Evolutionary conservation across 2,329 filamentous ascomycete species (phyloP).

Genomic region (Phialophora expanda): DNA sequence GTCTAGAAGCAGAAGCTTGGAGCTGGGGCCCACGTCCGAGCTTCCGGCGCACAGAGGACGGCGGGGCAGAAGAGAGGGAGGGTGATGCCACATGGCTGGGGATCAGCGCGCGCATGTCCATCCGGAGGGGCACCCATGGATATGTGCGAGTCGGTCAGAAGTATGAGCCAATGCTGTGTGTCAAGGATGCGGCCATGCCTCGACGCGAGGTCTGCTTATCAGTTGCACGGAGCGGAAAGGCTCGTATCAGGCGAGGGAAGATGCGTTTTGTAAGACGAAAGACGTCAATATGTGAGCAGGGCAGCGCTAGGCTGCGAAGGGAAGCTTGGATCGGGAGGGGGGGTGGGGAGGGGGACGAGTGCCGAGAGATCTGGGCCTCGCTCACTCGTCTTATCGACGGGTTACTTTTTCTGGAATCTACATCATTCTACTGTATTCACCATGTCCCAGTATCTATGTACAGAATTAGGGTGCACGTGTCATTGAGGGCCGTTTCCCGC

Average conservation of each 20-base stretch:
- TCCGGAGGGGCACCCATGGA: conserved; percentile 11
- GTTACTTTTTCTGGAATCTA: neutral
- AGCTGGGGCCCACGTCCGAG: neutral
- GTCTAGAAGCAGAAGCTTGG: neutral
- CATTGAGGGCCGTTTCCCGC: conserved; percentile 34
- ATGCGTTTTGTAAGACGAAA: conserved; percentile 11
- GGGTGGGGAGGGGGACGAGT: too few species aligned
- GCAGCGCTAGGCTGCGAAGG: conserved; percentile 7
- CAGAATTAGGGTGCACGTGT: neutral
- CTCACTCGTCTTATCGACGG: neutral
- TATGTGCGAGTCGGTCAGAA: conserved; percentile 2
- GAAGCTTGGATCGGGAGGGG: conserved; percentile 15
- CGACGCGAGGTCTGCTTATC: conserved; percentile 25
- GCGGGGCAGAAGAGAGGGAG: neutral
- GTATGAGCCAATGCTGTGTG: conserved; percentile 29
- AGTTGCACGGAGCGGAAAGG: conserved; percentile 12
- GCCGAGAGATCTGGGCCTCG: neutral
- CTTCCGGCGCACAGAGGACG: neutral
- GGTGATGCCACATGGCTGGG: conserved; percentile 17
- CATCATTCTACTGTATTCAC: neutral
- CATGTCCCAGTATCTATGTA: too few species aligned
- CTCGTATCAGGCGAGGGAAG: conserved; percentile 3
- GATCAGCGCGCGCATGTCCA: conserved; percentile 28
- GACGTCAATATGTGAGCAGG: neutral
- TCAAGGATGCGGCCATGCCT: conserved; percentile 18